Base-by-base conservation (phyloP, 441 rosid species). In the Omphalea diandra region DNA sequence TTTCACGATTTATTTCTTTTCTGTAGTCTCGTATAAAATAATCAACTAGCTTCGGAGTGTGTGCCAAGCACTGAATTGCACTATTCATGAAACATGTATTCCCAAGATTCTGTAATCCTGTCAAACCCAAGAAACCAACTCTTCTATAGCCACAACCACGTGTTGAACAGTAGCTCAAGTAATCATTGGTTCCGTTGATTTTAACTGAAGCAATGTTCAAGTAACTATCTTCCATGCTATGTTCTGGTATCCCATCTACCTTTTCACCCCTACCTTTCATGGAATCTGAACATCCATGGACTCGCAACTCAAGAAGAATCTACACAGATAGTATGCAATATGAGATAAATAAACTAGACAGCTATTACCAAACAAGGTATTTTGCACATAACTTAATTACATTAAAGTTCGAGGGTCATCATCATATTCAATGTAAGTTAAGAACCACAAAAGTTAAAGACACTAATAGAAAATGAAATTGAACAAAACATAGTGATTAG, bases 41-140 rank as follows among this genome's bases (percentile, higher is more conserved):
- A 68, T 88, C 88, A 72, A 87, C 89, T 50, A 90, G 82, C 80
- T 79, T 78, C 17, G 88, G 83, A 2, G 96, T 85, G 78, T 83
- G 91, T 3, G 77, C 88, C 77, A 88, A 74, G 77, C 93, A 90
- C 77, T 86, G 96, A 54, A 86, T 70, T 71, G 88, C 82, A 61
- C 89, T 89, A 79, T 89, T 89, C 93, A 89, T 86, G 77, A 89
- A 86, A 71, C 96, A 87, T 67, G 96, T 90, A 74, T 88, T 88
- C 73, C 93, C 93, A 75, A 90, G 96, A 77, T 90, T 90, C 66
- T 76, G 82, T 58, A 88, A 65, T 73, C 93, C 93, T 14, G 81
- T 76, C 84, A 88, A 77, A 75, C 96, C 96, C 79, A 89, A 74
- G 27, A 72, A 69, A 65, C 83, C 74, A 65, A 78, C 75, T 69